Conservation (phyloP, 257 asterid species). For the Solanum ossicruentum region DNA sequence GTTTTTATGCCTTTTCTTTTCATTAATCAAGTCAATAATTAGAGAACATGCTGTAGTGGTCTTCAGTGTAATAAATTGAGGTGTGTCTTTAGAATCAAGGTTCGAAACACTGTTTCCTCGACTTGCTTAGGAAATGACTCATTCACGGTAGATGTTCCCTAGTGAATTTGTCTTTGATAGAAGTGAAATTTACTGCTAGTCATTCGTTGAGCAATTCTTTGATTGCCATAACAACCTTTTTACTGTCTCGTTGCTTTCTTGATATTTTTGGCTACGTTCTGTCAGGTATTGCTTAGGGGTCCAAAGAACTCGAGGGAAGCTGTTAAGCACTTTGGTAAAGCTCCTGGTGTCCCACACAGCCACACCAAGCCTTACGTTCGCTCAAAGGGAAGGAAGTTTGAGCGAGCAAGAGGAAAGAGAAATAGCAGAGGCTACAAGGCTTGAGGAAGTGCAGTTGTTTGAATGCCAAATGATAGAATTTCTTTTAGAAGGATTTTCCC, state of each 20-base stretch:
- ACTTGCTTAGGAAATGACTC: not conserved
- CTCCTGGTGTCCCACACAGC: slow-evolving; percentile 97
- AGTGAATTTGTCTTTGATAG: not conserved
- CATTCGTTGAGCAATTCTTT: not conserved
- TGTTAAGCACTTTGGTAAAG: slow-evolving; percentile 89
- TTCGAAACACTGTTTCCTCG: not conserved
- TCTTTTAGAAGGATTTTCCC: not conserved
- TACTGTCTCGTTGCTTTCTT: not conserved
- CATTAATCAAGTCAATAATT: not conserved
- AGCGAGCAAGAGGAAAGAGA: slow-evolving; percentile 73
- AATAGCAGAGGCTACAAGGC: slow-evolving; percentile 77
- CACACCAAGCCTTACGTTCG: slow-evolving; percentile 90
- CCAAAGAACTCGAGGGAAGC: slow-evolving; percentile 78
- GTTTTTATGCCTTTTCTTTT: not conserved
- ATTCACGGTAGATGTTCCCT: not conserved
- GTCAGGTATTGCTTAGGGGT: slow-evolving; percentile 80
- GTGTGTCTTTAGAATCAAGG: not conserved
- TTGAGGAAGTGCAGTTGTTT: slow-evolving; percentile 13
- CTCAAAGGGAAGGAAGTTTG: slow-evolving; percentile 85
- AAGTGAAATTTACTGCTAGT: not conserved
- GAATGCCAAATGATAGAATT: slow-evolving; percentile 4
- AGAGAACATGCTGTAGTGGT: not conserved
- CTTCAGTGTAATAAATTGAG: too few species aligned
- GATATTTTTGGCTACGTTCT: not conserved
- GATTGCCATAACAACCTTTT: not conserved